Evolutionary conservation across 768 basidiomycete genomes (phyloP).

Genomic region (Rhodosporidiobolus sp.): DNA sequence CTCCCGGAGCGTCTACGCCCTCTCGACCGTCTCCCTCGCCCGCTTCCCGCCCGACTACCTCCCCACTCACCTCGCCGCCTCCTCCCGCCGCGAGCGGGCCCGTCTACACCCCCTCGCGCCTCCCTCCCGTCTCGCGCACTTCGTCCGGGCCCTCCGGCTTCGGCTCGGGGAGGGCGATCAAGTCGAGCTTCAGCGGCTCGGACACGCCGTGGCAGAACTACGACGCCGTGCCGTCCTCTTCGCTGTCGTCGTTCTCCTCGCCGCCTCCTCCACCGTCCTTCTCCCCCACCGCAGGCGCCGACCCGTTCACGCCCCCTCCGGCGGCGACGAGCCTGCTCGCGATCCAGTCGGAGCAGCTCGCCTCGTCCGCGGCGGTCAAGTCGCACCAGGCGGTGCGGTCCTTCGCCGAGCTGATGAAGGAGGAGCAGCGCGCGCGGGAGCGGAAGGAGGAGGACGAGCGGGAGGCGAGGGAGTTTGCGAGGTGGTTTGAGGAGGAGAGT

Average conservation of each 20-base stretch:
- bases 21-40: neutral
- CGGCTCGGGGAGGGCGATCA: constrained; percentile 1
- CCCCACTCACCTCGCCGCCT: constrained; percentile 8
- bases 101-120: constrained; percentile 37
- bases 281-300: neutral
- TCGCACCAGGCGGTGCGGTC: constrained; percentile 25
- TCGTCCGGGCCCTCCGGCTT: neutral
- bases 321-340: constrained; percentile 32
- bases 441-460: constrained; percentile 17
- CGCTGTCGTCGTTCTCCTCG: constrained; percentile 3
- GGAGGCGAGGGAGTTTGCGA: constrained; percentile 37
- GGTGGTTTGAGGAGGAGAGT: constrained; percentile 43
- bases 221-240: constrained; percentile 19
- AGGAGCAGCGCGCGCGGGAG: constrained; percentile 32
- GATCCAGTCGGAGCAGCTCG: constrained; percentile 39
- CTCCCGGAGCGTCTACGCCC: constrained; percentile 2
- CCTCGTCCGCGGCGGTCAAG: constrained; percentile 34
- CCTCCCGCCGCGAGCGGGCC: constrained; percentile 29
- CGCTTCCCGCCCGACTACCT: neutral
- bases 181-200: constrained; percentile 27
- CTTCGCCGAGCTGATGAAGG: constrained; percentile 43
- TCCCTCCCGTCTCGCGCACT: neutral
- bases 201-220: constrained; percentile 42
- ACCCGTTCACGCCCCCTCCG: constrained; percentile 20
- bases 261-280: constrained; percentile 4